Conservation (phyloP, 139 green algal genomes). For the Micractinium sp. region DNA sequence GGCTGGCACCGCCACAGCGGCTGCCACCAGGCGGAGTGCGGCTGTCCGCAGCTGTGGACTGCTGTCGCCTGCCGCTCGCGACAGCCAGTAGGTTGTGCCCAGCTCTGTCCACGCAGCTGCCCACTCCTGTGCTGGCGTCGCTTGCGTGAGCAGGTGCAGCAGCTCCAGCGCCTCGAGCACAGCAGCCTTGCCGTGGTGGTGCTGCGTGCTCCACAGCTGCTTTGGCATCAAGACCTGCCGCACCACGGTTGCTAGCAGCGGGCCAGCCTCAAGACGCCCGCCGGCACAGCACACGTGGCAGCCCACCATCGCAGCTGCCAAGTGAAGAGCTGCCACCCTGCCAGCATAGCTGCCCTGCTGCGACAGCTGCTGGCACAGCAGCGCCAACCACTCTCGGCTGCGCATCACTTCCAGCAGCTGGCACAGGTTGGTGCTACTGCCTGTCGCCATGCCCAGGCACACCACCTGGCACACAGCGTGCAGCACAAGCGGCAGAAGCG, state of each 20-base stretch:
- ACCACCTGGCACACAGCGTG: background rate
- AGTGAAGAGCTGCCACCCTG: background rate
- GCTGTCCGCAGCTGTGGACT: background rate
- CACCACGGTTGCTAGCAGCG: background rate
- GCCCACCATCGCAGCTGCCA: background rate
- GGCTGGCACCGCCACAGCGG: background rate
- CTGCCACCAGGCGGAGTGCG: constrained; percentile 7
- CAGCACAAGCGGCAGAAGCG: constrained; percentile 11
- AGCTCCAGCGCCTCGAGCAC: background rate
- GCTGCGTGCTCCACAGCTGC: constrained; percentile 6
- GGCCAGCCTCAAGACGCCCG: too few relatives aligned
- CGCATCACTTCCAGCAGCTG: background rate
- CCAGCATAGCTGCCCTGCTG: background rate
- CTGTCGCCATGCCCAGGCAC: background rate
- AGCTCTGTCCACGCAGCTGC: background rate
- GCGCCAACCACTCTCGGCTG: background rate
- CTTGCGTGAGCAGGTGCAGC: background rate
- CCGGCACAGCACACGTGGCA: background rate
- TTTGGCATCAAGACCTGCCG: constrained; percentile 18
- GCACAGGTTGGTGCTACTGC: background rate
- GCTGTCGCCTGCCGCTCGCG: background rate
- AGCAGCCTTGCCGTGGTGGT: constrained; percentile 16
- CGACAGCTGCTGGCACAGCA: background rate
- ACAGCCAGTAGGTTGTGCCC: constrained; percentile 13
- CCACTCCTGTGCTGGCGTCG: background rate